These are phyloP conservation scores for Verticillium nonalfalfae DNA, from an alignment of 2,329 filamentous ascomycete genomes.

Conservation along the genomic window DNA sequence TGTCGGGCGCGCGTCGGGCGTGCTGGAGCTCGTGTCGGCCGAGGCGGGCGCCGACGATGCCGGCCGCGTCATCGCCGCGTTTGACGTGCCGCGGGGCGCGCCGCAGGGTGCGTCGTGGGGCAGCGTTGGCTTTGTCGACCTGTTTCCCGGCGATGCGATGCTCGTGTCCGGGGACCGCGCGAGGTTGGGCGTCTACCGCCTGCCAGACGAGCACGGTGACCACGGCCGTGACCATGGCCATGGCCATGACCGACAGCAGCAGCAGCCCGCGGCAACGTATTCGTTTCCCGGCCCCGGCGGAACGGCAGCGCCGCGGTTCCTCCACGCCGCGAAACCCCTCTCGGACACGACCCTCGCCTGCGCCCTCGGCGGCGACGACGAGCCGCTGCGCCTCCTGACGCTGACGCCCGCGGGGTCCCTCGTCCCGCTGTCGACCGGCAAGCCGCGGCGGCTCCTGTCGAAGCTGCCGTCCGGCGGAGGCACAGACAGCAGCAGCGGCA, in stretches of 20 bases:
- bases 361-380: constrained; percentile 30
- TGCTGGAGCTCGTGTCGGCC: constrained; percentile 36
- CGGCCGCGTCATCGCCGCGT: constrained; percentile 16
- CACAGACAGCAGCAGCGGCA: too few relatives aligned
- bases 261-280: constrained; percentile 1
- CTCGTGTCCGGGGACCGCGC: constrained; percentile 10
- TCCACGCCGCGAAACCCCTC: constrained; percentile 37
- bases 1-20: constrained; percentile 43
- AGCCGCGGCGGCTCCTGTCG: constrained; percentile 18
- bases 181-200: constrained; percentile 9
- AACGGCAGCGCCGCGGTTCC: constrained; percentile 10
- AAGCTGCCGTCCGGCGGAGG: constrained; percentile 19
- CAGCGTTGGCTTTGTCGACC: constrained; percentile 10
- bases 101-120: constrained; percentile 20
- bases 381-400: constrained; percentile 39
- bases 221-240: too few relatives aligned
- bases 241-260: too few relatives aligned
- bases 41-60: constrained; percentile 19
- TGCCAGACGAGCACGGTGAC: constrained; percentile 10
- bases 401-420: constrained; percentile 36
- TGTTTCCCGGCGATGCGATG: constrained; percentile 4
- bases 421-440: constrained; percentile 25
- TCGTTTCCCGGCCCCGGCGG: not conserved
- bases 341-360: constrained; percentile 36
- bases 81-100: constrained; percentile 19